A percentile compares a stretch with the other conserved stretches of the same genome.
phyloP scores from a whole-genome alignment of 2,329 filamentous ascomycete species.

The Hypoxylon sp. region DNA sequence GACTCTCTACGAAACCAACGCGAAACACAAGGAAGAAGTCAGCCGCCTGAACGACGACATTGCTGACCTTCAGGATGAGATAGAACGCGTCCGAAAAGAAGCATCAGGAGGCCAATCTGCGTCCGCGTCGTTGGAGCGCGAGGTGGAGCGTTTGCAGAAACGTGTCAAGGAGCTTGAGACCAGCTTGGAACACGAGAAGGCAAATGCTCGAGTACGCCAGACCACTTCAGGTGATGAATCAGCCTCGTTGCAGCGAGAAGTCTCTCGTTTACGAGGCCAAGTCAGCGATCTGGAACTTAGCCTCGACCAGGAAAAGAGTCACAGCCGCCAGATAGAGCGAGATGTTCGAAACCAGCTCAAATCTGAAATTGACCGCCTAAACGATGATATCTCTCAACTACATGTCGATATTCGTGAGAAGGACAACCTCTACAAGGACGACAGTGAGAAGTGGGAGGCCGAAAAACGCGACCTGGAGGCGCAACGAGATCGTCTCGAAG shows the following conservation, averaged over 20 bases:
- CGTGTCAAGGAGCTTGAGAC: slow-evolving; percentile 45
- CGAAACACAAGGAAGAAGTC: slow-evolving; percentile 66
- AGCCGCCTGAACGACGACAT: slow-evolving; percentile 63
- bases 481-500: slow-evolving; percentile 74
- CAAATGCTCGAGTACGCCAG: slow-evolving; percentile 75
- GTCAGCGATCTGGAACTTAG: slow-evolving; percentile 62
- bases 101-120: slow-evolving; percentile 43
- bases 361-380: slow-evolving; percentile 65
- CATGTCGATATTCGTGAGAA: slow-evolving; percentile 76
- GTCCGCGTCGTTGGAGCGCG: slow-evolving; percentile 44
- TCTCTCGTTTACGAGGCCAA: slow-evolving; percentile 63
- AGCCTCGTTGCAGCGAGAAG: slow-evolving; percentile 72
- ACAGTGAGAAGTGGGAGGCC: slow-evolving; percentile 79
- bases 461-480: slow-evolving; percentile 74
- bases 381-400: slow-evolving; percentile 68
- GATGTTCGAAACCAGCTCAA: slow-evolving; percentile 68
- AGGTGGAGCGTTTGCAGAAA: slow-evolving; percentile 43
- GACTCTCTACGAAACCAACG: slow-evolving; percentile 69
- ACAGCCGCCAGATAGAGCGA: slow-evolving; percentile 70
- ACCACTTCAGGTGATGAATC: slow-evolving; percentile 76
- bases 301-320: slow-evolving; percentile 67
- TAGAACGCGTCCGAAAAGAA: slow-evolving; percentile 49
- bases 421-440: slow-evolving; percentile 76
- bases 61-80: slow-evolving; percentile 60
- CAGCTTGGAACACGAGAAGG: slow-evolving; percentile 65